Evolutionary conservation across 805 yeast species (phyloP).

Genomic region (Lachancea waltii): DNA sequence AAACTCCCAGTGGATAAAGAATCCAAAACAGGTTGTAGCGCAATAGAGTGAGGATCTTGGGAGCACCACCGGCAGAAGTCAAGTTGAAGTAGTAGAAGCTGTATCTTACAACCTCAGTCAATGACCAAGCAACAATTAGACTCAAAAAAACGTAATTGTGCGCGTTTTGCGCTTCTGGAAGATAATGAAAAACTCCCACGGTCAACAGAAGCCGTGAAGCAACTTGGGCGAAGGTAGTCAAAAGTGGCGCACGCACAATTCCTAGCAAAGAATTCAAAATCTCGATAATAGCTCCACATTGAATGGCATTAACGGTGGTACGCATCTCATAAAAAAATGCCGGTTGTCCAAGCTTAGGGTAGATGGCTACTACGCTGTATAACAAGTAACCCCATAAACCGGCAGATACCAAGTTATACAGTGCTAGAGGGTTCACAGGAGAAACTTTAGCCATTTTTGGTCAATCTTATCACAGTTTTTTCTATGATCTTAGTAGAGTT

Average conservation of each 20-base stretch:
- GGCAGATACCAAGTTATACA: slow-evolving; percentile 50
- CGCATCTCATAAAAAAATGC: slow-evolving; percentile 54
- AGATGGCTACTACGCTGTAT: slow-evolving; percentile 36
- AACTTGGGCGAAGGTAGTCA: slow-evolving; percentile 84
- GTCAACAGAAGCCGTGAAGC: slow-evolving; percentile 77
- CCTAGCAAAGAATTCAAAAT: slow-evolving; percentile 73
- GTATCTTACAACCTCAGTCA: slow-evolving; percentile 89
- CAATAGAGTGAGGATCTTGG: slow-evolving; percentile 60
- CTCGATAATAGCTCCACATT: slow-evolving; percentile 75
- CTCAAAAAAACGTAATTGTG: slow-evolving; percentile 53
- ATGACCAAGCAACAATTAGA: slow-evolving; percentile 79
- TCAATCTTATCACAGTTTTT: no score
- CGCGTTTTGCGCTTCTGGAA: slow-evolving; percentile 59
- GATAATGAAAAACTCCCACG: slow-evolving; percentile 68
- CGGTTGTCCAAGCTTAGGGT: slow-evolving; percentile 54
- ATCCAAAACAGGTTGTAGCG: slow-evolving; percentile 80
- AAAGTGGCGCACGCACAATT: slow-evolving; percentile 73
- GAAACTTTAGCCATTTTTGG: slow-evolving; percentile 20
- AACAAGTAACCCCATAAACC: slow-evolving; percentile 49
- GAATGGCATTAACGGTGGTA: slow-evolving; percentile 56
- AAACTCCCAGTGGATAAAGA: slow-evolving; percentile 89
- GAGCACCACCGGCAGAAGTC: slow-evolving; percentile 37
- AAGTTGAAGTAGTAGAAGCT: slow-evolving; percentile 52
- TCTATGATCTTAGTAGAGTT: background rate
- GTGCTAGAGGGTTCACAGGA: slow-evolving; percentile 31